phyloP scores from a whole-genome alignment of 1,284 basidiomycete genomes.

The Taiwanofungus camphoratus region DNA sequence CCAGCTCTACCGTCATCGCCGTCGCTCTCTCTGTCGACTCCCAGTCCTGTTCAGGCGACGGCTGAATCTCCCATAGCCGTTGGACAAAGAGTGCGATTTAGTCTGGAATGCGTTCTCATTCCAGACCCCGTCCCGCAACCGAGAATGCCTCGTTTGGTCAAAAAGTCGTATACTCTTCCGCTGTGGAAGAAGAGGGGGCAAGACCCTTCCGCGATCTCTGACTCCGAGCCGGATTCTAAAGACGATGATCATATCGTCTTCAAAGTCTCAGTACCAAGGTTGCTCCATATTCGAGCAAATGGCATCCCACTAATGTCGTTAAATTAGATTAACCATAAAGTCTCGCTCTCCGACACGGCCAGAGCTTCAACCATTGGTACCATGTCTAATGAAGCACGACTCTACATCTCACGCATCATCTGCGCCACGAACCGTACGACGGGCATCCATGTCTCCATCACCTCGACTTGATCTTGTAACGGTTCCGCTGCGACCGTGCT shows the following conservation, averaged over 20 bases:
- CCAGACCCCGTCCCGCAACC: slow-evolving; percentile 25
- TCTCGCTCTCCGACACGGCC: slow-evolving; percentile 19
- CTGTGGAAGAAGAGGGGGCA: slow-evolving; percentile 42
- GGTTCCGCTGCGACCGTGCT: slow-evolving; percentile 55
- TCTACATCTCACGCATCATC: slow-evolving; percentile 3
- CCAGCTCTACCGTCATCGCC: slow-evolving; percentile 12
- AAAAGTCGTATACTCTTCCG: slow-evolving; percentile 56
- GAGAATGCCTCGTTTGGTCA: slow-evolving; percentile 43
- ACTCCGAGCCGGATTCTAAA: slow-evolving; percentile 23
- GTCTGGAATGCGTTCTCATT: slow-evolving; percentile 1
- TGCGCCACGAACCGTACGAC: slow-evolving; percentile 7
- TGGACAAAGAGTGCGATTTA: not conserved
- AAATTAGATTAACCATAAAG: slow-evolving; percentile 18
- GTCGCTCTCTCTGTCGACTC: slow-evolving; percentile 8
- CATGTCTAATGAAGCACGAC: slow-evolving; percentile 23
- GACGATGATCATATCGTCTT: slow-evolving; percentile 45
- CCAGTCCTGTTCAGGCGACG: not conserved
- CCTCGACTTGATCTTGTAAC: slow-evolving; percentile 30
- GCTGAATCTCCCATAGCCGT: no score
- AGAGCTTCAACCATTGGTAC: slow-evolving; percentile 21
- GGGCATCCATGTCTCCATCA: slow-evolving; percentile 19
- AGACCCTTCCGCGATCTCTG: slow-evolving; percentile 23
- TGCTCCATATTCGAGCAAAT: not conserved
- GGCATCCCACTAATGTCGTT: not conserved
- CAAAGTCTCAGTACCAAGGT: slow-evolving; percentile 59